These are phyloP conservation scores for Calocybe gambosa DNA, from an alignment of 1,284 basidiomycete species.

Conservation along the genomic window DNA sequence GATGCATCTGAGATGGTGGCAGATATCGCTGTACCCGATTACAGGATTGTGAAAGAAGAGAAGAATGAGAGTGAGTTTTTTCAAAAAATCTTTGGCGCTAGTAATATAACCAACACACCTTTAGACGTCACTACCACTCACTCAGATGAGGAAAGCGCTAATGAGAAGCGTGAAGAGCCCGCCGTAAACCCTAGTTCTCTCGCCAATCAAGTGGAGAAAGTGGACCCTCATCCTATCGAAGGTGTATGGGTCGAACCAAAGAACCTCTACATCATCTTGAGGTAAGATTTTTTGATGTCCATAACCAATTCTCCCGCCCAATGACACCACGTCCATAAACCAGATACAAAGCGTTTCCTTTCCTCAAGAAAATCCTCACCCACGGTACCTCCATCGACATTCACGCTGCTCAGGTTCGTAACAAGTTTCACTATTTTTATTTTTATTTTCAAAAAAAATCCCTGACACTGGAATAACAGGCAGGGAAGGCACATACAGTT, in stretches of 20 bases:
- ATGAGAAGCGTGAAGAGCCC: slow-evolving; percentile 10
- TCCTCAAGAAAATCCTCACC: slow-evolving; percentile 19
- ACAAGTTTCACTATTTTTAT: background rate
- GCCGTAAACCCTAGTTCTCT: slow-evolving; percentile 11
- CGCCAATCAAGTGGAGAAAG: slow-evolving; percentile 14
- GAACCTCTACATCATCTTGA: slow-evolving; percentile 24
- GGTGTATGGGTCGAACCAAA: slow-evolving; percentile 23
- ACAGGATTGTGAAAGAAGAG: slow-evolving; percentile 18
- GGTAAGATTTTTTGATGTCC: background rate
- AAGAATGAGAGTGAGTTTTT: slow-evolving; percentile 7
- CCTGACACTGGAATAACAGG: background rate
- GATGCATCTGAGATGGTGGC: slow-evolving; percentile 14
- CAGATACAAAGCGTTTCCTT: slow-evolving; percentile 22
- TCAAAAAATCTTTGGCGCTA: background rate
- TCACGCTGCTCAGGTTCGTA: slow-evolving; percentile 9
- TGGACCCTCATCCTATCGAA: slow-evolving; percentile 20
- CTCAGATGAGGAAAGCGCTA: slow-evolving; percentile 16
- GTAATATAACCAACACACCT: background rate
- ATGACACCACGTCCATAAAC: background rate
- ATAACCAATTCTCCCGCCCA: background rate
- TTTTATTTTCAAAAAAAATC: too few species aligned
- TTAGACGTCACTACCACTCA: background rate
- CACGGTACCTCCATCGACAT: slow-evolving; percentile 20
- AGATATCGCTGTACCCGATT: slow-evolving; percentile 21
- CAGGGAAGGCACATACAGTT: slow-evolving; percentile 9